Evolutionary conservation across 176 grass and related monocot genomes (phyloP).

Genomic region (Chrysopogon serrulatus): DNA sequence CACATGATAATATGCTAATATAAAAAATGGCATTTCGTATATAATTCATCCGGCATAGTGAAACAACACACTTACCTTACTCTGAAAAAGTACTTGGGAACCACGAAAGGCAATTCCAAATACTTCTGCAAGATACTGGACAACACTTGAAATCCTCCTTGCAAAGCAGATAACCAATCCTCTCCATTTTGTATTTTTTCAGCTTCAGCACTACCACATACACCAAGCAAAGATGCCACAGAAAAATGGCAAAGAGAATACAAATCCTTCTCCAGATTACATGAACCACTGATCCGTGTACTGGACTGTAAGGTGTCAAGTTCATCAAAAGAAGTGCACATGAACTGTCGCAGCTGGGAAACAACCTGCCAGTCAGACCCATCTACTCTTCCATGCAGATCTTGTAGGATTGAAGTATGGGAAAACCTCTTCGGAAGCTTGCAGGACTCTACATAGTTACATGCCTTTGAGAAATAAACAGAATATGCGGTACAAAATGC

Average conservation of each 20-base stretch:
- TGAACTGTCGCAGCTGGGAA: conserved; percentile 39
- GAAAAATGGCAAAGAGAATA: conserved; percentile 55
- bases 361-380: conserved; percentile 29
- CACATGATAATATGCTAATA: background rate
- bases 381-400: conserved; percentile 59
- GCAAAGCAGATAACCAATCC: conserved; percentile 12
- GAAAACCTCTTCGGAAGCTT: conserved; percentile 36
- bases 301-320: conserved; percentile 23
- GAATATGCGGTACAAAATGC: conserved; percentile 67
- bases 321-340: conserved; percentile 32
- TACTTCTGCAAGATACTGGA: conserved; percentile 52
- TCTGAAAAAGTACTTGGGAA: conserved; percentile 83
- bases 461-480: conserved; percentile 43
- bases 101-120: conserved; percentile 61
- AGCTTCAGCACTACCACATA: conserved; percentile 36
- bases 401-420: conserved; percentile 42
- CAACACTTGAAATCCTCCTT: conserved; percentile 50
- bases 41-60: background rate
- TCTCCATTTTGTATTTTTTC: conserved; percentile 35
- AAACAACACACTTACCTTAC: conserved; percentile 47
- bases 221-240: conserved; percentile 38
- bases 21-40: background rate
- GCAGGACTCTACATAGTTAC: conserved; percentile 6
- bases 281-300: conserved; percentile 27
- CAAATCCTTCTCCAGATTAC: conserved; percentile 32